phyloP scores from a whole-genome alignment of 441 rosid genomes.

The Eruca vesicaria region DNA sequence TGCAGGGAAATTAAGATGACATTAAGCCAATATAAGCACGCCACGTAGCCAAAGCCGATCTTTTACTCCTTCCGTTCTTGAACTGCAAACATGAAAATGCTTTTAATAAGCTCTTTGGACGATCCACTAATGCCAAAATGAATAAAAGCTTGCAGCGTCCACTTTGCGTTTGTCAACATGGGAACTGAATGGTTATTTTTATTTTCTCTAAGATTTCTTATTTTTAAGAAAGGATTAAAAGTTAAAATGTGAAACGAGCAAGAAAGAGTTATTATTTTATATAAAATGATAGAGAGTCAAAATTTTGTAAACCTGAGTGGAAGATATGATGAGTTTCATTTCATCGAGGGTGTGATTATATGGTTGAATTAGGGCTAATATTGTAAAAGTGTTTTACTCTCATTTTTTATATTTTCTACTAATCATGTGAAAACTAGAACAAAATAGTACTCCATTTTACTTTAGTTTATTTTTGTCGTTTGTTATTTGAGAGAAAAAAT shows the following conservation, averaged over 20 bases:
- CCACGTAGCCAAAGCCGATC: neutral
- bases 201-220: neutral
- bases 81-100: neutral
- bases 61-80: neutral
- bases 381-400: too few species aligned
- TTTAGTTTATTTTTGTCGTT: too few species aligned
- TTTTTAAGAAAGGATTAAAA: neutral
- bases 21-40: neutral
- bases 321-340: slow-evolving; percentile 1
- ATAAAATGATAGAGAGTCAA: neutral
- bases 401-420: too few species aligned
- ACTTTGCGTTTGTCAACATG: slow-evolving; percentile 3
- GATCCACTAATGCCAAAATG: slow-evolving; percentile 3
- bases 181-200: slow-evolving; percentile 2
- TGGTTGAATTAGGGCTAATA: too few species aligned
- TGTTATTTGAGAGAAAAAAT: too few species aligned
- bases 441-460: too few species aligned
- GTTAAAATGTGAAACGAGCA: neutral
- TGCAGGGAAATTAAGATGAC: neutral
- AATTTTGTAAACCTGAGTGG: neutral
- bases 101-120: slow-evolving; percentile 1
- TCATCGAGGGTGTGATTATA: too few species aligned
- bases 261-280: neutral
- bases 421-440: too few species aligned
- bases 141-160: neutral